A percentile compares a stretch with the other conserved stretches of the same genome.
phyloP scores from a whole-genome alignment of 2,329 filamentous ascomycete species.

The Botrytis galanthina region DNA sequence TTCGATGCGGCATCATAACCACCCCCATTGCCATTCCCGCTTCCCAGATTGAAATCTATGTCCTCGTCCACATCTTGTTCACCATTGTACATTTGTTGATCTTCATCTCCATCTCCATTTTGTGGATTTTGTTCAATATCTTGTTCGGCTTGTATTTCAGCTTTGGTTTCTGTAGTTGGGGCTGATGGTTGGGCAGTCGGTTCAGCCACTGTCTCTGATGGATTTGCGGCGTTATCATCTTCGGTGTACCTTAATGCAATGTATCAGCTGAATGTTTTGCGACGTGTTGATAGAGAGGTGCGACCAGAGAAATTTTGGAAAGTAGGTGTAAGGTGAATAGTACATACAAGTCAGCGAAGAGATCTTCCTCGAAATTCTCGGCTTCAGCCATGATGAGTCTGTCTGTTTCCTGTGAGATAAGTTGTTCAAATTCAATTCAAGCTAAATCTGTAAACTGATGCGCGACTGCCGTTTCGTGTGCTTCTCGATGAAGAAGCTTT shows the following conservation, averaged over 20 bases:
- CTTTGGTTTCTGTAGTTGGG: conserved; percentile 29
- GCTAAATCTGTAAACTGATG: not conserved
- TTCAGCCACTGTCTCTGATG: conserved; percentile 35
- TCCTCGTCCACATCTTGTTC: conserved; percentile 55
- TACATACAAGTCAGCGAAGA: conserved; percentile 90
- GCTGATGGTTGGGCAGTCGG: conserved; percentile 28
- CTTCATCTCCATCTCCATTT: conserved; percentile 40
- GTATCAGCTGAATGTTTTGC: conserved; percentile 18
- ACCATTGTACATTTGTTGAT: conserved; percentile 45
- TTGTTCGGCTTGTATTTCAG: conserved; percentile 32
- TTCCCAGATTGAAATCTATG: conserved; percentile 57
- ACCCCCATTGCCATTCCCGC: conserved; percentile 42
- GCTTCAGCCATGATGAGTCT: conserved; percentile 66
- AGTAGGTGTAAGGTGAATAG: not conserved
- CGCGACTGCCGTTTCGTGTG: not conserved
- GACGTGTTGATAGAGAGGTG: not conserved
- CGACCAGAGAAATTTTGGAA: not conserved
- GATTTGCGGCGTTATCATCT: conserved; percentile 54
- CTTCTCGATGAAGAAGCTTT: conserved; percentile 2
- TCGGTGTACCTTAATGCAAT: conserved; percentile 59
- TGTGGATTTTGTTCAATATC: conserved; percentile 35
- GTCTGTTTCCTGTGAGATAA: conserved; percentile 1
- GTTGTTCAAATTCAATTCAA: conserved; percentile 3
- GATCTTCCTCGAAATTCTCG: conserved; percentile 86
- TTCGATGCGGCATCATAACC: conserved; percentile 28